Evolutionary conservation across 1,139 yeast species (phyloP).

Genomic region (Diutina catenulata): DNA sequence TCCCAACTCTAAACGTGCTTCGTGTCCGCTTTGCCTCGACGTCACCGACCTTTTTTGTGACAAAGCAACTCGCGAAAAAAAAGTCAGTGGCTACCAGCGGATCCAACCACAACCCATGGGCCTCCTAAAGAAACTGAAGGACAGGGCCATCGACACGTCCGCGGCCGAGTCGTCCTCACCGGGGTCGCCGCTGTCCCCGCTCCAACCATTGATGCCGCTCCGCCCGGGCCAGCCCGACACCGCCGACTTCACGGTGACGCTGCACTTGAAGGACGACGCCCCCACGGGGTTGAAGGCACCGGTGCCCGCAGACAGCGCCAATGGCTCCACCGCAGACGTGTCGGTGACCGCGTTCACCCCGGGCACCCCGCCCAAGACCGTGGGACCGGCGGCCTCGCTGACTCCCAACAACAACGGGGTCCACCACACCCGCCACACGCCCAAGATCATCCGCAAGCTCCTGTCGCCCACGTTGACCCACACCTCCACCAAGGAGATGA

Average conservation of each 20-base stretch:
- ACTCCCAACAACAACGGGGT: slow-evolving; percentile 4
- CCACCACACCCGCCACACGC: not conserved
- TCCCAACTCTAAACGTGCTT: too few relatives aligned
- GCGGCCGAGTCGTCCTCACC: not conserved
- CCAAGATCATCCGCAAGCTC: not conserved
- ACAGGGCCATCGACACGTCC: not conserved
- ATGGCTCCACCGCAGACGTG: too few relatives aligned
- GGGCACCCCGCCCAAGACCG: not conserved
- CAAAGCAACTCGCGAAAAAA: too few relatives aligned
- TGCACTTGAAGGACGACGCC: too few relatives aligned
- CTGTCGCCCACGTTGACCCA: not conserved
- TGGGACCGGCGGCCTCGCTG: not conserved
- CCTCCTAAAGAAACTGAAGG: not conserved
- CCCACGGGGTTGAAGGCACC: slow-evolving; percentile 2
- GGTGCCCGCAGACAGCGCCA: not conserved
- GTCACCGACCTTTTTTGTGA: too few relatives aligned
- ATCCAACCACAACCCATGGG: too few relatives aligned
- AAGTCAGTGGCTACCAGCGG: too few relatives aligned
- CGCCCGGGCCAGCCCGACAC: not conserved
- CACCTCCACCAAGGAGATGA: not conserved
- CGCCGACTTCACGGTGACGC: not conserved
- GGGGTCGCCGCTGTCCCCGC: not conserved
- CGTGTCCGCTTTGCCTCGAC: too few relatives aligned
- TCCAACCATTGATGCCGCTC: not conserved
- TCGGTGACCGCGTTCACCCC: too few relatives aligned